Evolutionary conservation across 345 rosid species (phyloP).

Genomic region (Pelargonium nanum): DNA sequence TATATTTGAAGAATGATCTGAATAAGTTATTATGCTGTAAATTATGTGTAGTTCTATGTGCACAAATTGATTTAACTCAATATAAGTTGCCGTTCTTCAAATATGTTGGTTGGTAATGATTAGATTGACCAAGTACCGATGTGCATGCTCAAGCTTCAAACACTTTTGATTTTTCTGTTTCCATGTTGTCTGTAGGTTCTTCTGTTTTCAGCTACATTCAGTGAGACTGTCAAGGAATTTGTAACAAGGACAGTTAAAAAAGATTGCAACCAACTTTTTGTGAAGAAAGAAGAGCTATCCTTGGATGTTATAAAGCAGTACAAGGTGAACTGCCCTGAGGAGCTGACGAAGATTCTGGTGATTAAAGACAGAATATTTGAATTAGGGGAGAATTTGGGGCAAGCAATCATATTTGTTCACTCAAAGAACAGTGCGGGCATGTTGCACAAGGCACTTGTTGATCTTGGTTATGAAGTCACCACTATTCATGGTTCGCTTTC

Average conservation of each 20-base stretch:
- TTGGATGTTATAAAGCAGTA: conserved; percentile 83
- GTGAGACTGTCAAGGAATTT: conserved; percentile 70
- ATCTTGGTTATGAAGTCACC: conserved; percentile 73
- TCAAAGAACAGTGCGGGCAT: conserved; percentile 48
- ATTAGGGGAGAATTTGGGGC: conserved; percentile 72
- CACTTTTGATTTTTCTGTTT: neutral
- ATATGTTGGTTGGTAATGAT: neutral
- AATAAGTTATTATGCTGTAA: too few species aligned
- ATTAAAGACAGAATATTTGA: conserved; percentile 80
- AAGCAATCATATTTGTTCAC: conserved; percentile 69
- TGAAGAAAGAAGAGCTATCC: conserved; percentile 79
- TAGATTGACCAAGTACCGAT: neutral
- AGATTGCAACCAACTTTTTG: conserved; percentile 78
- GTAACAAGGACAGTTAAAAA: conserved; percentile 39
- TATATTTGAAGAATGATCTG: too few species aligned
- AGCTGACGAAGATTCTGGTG: conserved; percentile 52
- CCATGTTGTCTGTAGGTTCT: conserved; percentile 43
- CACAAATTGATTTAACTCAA: neutral
- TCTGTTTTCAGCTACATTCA: conserved; percentile 88
- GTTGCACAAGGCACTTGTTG: conserved; percentile 54
- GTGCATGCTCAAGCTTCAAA: too few species aligned
- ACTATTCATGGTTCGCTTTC: conserved; percentile 61
- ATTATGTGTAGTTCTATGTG: too few species aligned
- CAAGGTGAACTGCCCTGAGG: conserved; percentile 79
- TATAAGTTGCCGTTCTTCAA: neutral